A percentile compares a stretch with the other conserved stretches of the same genome.
Evolutionary conservation across 108 stramenopile genomes (phyloP).

Genomic region (Pseudonitzschia delicatissima): DNA sequence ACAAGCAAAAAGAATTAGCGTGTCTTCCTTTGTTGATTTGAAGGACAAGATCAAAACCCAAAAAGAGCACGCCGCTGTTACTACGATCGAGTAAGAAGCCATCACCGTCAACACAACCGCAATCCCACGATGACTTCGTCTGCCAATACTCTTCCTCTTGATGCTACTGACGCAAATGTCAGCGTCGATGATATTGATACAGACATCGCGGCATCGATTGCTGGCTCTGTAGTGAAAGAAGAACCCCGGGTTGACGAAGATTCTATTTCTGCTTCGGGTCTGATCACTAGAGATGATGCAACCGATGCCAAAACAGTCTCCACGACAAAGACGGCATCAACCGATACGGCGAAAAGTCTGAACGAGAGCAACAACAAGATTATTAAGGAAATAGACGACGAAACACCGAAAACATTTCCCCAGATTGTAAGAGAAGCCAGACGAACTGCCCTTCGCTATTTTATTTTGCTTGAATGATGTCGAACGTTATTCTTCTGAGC

Average conservation of each 20-base stretch:
- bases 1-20: too few relatives aligned
- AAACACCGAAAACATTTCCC: constrained; percentile 45
- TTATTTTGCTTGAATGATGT: neutral
- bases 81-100: too few relatives aligned
- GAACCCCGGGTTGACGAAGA: neutral
- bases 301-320: too few relatives aligned
- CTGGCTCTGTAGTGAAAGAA: neutral
- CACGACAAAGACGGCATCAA: too few relatives aligned
- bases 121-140: too few relatives aligned
- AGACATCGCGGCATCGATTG: neutral
- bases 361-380: constrained; percentile 14
- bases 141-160: neutral
- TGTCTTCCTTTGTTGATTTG: too few relatives aligned
- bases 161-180: neutral
- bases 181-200: neutral
- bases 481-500: neutral
- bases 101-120: too few relatives aligned
- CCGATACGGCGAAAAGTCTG: neutral
- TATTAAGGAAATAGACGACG: constrained; percentile 30
- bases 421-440: constrained; percentile 32
- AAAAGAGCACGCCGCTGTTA: too few relatives aligned
- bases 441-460: neutral
- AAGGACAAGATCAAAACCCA: too few relatives aligned
- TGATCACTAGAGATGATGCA: neutral
- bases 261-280: neutral